Evolutionary conservation across 345 rosid species (phyloP), one percentile per base, ranked within the genome.

Genomic region (Populus deltoides): DNA sequence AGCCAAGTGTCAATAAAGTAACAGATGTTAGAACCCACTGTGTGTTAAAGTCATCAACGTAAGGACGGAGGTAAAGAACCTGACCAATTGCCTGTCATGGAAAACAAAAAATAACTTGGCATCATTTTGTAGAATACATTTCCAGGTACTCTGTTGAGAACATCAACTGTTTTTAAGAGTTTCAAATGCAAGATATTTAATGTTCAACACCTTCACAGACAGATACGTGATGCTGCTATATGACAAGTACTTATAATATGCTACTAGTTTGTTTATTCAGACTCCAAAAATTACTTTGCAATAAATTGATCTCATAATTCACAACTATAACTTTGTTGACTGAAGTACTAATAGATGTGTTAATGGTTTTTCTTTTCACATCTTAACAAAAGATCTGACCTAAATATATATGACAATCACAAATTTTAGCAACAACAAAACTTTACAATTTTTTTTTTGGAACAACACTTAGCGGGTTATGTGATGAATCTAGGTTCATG

Each of bases 1-100:
- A 90, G 27, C 99, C 98, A 63, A 96, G 94, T 6, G 97, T 90
- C 86, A 96, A 77, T 29, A 96, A 77, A 38, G 90, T 85, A 72
- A 96, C 92, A 24, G 99, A 91, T 9, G 98, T 84, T 76, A 96
- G 59, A 86, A 87, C 98, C 99, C 99, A 96, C 79, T 96, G 80
- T 0, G 89, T 81, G 81, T 91, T 89, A 80, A 96, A 96, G 87
- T 96, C 98, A 78, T 91, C 87, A 16, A 89, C 99, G 35, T 91
- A 96, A 43, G 99, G 97, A 80, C 97, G 94, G 55, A 96, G 94
- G 83, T 81, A 93, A 81, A 96, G 81, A 66, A 91, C 97, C 86
- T 96, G 99, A 55, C 98, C 99, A 45, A 96, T 90, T 9, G 99
- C 97, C 87, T 93, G 94, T 63, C 80, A 85, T 65, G 75, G 27